Conservation (phyloP, 768 basidiomycete genomes). For the Boletus barrowsii region DNA sequence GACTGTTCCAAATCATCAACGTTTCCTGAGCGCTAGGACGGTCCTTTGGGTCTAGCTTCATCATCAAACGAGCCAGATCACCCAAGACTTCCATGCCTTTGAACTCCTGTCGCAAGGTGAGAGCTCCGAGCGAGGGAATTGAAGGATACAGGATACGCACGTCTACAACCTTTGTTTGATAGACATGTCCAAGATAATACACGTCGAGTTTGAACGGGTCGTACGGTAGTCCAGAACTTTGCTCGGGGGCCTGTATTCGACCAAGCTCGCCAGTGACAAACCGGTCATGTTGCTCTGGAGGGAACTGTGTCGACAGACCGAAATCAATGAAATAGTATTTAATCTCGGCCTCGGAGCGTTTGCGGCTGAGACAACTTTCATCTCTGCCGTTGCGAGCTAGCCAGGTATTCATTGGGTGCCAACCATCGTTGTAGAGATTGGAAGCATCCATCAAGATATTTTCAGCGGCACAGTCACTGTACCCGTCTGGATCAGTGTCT, state of each 20-base stretch:
- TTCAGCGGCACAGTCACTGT: conserved; percentile 21
- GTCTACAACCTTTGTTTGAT: conserved; percentile 15
- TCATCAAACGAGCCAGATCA: conserved; percentile 6
- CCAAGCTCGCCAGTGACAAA: conserved; percentile 5
- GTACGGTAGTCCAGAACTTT: conserved; percentile 18
- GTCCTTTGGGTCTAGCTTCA: conserved; percentile 4
- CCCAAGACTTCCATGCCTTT: conserved; percentile 3
- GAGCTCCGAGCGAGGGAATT: background rate
- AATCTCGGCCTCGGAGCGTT: conserved; percentile 24
- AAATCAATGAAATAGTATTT: conserved; percentile 38
- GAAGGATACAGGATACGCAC: background rate
- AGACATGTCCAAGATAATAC: conserved; percentile 25
- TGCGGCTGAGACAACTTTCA: conserved; percentile 18
- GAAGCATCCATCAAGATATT: conserved; percentile 34
- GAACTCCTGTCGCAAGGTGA: background rate
- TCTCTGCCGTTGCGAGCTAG: conserved; percentile 9
- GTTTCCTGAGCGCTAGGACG: conserved; percentile 1
- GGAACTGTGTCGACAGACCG: conserved; percentile 29
- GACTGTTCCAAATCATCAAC: conserved; percentile 6
- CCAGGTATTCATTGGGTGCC: conserved; percentile 19
- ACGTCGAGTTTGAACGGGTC: conserved; percentile 31
- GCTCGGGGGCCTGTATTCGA: conserved; percentile 21
- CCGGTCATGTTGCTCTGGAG: conserved; percentile 3
- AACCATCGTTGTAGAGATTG: conserved; percentile 24
- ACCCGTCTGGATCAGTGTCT: background rate